phyloP scores from a whole-genome alignment of 148 eudicot genomes.

The Tetragonia tetragonoides region DNA sequence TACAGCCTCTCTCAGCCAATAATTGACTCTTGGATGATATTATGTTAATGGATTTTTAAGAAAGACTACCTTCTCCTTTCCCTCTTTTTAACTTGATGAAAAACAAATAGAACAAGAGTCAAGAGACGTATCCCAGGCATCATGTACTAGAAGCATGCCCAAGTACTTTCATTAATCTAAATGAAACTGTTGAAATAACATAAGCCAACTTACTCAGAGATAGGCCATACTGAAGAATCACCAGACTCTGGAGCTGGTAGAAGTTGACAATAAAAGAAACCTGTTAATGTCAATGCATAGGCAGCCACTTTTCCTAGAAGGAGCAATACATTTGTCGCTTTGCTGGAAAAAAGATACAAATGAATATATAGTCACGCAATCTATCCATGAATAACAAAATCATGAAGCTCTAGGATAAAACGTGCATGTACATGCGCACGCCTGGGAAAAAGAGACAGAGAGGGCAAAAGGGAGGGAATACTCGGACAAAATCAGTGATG shows the following conservation, averaged over 20 bases:
- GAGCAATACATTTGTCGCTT: constrained; percentile 64
- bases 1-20: neutral
- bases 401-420: neutral
- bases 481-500: neutral
- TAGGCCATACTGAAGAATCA: constrained; percentile 34
- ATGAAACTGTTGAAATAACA: neutral
- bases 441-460: neutral
- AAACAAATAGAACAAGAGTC: neutral
- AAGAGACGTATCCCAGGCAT: neutral
- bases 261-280: constrained; percentile 72
- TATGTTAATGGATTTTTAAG: neutral
- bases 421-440: neutral
- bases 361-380: constrained; percentile 7
- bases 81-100: neutral
- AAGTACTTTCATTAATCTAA: neutral
- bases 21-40: neutral
- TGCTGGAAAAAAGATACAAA: constrained; percentile 38
- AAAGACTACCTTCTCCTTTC: neutral
- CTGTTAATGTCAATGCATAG: constrained; percentile 81
- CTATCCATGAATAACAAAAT: neutral
- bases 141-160: neutral
- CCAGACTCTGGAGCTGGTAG: constrained; percentile 41
- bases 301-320: constrained; percentile 79
- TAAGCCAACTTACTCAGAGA: constrained; percentile 48
- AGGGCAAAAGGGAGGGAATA: neutral